Base-by-base conservation (phyloP, 1,139 yeast genomes). In the Saccharomyces hybrid region DNA sequence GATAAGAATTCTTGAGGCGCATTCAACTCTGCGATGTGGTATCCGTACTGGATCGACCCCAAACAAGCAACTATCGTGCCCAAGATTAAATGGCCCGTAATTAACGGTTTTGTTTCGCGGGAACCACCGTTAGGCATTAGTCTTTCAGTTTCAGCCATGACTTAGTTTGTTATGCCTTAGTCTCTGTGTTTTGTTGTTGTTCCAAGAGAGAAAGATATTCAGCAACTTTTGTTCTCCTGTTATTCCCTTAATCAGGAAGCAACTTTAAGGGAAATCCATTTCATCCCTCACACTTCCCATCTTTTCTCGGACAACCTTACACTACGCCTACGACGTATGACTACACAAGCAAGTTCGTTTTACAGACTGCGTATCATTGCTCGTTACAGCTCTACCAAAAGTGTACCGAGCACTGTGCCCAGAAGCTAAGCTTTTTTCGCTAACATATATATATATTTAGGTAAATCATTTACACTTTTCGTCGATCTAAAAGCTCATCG, bases 1-100 rank as follows among this genome's bases (percentile, higher is more conserved):
- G 87, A 76, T 41, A 88, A 73, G 14, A 82, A 78, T 27, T 78
- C 78, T 53, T 83, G 84, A 0, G 96, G 95, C 2, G 96, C 95
- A 71, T 90, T 90, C 60, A 90, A 74, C 65, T 89, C 97, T 0
- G 97, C 84, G 78, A 90, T 78, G 68, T 90, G 97, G 68, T 84
- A 88, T 2, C 98, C 97, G 70, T 84, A 90, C 67, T 88, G 96
- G n/a, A 89, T 72, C 1, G 95, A 82, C 7, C 89, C 86, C 34
- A 88, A 65, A 61, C 91, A 84, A 2, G 84, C 82, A 9, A 84
- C 77, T 0, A 67, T 54, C 0, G 73, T 69, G 16, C 73, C 63
- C 2, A 65, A 47, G 2, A 74, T 49, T 42, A 76, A 60, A 3
- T 62, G 56, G 13, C 48, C 49, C 5, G 67, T 63, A 13, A 61